phyloP scores from a whole-genome alignment of 345 rosid species.

The Arabis alpina region DNA sequence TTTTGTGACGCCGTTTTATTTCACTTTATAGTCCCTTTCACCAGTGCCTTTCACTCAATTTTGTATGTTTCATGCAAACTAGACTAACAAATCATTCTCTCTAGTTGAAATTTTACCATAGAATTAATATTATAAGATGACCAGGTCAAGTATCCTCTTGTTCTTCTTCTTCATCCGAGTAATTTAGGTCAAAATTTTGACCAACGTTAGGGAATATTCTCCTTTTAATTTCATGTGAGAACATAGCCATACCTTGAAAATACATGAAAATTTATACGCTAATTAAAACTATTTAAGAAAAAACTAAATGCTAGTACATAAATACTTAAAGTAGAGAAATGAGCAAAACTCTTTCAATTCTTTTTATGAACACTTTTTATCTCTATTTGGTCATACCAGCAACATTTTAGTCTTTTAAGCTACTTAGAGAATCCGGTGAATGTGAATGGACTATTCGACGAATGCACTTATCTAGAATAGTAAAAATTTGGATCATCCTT shows the following conservation, averaged over 20 bases:
- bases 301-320: too few species aligned
- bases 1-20: not conserved
- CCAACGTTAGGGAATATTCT: slow-evolving; percentile 1
- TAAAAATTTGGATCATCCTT: too few species aligned
- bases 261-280: too few species aligned
- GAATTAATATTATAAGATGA: slow-evolving; percentile 13
- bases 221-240: not conserved
- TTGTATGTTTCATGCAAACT: slow-evolving; percentile 16
- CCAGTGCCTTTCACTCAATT: not conserved
- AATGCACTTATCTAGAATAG: too few species aligned
- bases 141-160: slow-evolving; percentile 16
- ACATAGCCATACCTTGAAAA: not conserved
- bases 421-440: too few species aligned
- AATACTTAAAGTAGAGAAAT: too few species aligned
- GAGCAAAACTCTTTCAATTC: too few species aligned
- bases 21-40: slow-evolving; percentile 6
- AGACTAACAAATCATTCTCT: not conserved
- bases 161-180: slow-evolving; percentile 13
- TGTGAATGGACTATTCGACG: too few species aligned
- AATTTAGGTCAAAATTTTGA: slow-evolving; percentile 9
- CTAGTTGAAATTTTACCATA: not conserved
- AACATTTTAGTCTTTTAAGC: too few species aligned
- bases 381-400: too few species aligned
- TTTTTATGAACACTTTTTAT: too few species aligned
- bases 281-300: too few species aligned